Percentiles rank a stretch among this genome's conserved stretches.
phyloP scores from a whole-genome alignment of 2,329 filamentous ascomycete genomes.

The Fusarium luffae region DNA sequence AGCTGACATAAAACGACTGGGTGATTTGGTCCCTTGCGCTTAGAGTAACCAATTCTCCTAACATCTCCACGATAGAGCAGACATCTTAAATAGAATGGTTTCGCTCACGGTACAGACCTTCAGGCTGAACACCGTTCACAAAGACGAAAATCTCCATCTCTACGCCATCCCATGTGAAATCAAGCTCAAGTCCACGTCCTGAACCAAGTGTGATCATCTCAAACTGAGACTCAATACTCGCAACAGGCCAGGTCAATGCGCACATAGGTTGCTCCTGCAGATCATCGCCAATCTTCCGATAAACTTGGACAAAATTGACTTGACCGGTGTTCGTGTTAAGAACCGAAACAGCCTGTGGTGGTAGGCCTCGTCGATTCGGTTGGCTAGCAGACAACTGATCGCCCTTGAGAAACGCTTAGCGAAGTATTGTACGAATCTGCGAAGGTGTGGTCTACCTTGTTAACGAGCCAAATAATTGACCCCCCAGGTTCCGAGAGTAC shows the following conservation, averaged over 20 bases:
- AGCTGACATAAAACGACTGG: not conserved
- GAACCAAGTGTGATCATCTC: not conserved
- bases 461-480: not conserved
- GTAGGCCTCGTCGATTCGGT: not conserved
- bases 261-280: not conserved
- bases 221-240: not conserved
- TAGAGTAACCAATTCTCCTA: not conserved
- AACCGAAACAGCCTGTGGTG: not conserved
- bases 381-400: not conserved
- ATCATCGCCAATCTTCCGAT: accelerated
- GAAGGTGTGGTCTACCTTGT: not conserved
- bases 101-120: not conserved
- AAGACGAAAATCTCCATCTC: not conserved
- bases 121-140: not conserved
- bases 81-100: not conserved
- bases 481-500: not conserved
- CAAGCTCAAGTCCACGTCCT: not conserved
- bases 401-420: not conserved
- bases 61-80: not conserved
- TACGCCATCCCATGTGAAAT: not conserved
- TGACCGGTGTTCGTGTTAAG: accelerated
- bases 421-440: not conserved
- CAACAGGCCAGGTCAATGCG: not conserved
- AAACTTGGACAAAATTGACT: not conserved
- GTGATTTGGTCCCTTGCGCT: not conserved